These are phyloP conservation scores for Trichoderma brevicompactum DNA, from an alignment of 2,329 filamentous ascomycete genomes.

Conservation along the genomic window DNA sequence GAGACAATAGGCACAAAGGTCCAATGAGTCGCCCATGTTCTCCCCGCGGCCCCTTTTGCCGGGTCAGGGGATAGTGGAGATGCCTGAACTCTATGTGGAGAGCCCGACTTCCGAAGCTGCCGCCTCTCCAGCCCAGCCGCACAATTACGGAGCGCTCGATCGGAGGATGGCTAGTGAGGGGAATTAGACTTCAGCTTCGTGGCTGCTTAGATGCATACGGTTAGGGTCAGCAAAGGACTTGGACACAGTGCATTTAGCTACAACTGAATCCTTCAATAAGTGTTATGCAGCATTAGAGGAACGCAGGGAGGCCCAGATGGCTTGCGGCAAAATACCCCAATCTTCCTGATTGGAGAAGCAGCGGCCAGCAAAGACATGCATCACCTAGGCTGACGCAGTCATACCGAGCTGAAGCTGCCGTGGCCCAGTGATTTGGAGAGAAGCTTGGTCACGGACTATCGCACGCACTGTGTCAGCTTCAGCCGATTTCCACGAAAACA, in stretches of 20 bases:
- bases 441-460: neutral
- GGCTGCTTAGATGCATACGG: conserved; percentile 13
- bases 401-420: neutral
- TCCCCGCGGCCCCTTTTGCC: conserved; percentile 23
- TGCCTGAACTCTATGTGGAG: conserved; percentile 3
- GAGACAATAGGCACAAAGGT: neutral
- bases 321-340: neutral
- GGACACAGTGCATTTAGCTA: conserved; percentile 3
- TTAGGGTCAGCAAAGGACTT: neutral
- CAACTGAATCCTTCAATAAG: neutral
- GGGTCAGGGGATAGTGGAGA: conserved; percentile 20
- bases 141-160: neutral
- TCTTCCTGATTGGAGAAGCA: conserved; percentile 8
- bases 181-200: conserved; percentile 16
- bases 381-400: conserved; percentile 3
- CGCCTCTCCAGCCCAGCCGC: conserved; percentile 3
- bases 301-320: neutral
- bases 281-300: neutral
- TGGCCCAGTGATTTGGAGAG: neutral
- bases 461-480: conserved; percentile 27
- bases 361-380: conserved; percentile 14
- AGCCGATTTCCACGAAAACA: neutral
- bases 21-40: neutral
- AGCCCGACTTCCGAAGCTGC: conserved; percentile 26
- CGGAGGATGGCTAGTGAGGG: conserved; percentile 20